Evolutionary conservation across 2,329 filamentous ascomycete genomes (phyloP), one percentile per base, ranked within the genome.

Genomic region (Sclerotinia glacialis): DNA sequence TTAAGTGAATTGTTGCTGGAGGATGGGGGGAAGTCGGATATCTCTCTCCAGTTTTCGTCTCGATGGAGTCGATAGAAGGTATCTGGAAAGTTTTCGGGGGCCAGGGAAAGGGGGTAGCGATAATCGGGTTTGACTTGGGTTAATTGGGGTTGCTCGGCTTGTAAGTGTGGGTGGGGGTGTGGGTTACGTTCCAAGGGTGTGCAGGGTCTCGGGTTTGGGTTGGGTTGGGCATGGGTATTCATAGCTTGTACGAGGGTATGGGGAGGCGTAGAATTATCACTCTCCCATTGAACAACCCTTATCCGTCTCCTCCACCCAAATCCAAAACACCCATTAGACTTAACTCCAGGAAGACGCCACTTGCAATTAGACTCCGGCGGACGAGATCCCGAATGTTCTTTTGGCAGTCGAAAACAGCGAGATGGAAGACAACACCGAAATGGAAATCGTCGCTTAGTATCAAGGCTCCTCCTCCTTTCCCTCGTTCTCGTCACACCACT

Each of bases 161-260:
- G 31, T 14, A 8, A 0, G 5, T 12, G 18, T 4, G 18, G 1
- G 5, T 12, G 9, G 5, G 12, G 12, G 3, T 40, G 12, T 16
- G 37, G 5, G 5, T 4, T 40, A 1, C 4, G 3, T 12, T n/a
- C 4, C 1, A 4, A 31, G 7, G 1, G 1, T 2, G 7, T 23
- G 28, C 2, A 18, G 14, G 31, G 2, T 2, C 21, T 40, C 50
- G 18, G 18, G 6, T 14, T 18, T 2, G 9, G 16, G 21, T 53
- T 21, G 12, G 9, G 18, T 8, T 11, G 18, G 21, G 2, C 28
- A 53, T 12, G 28, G 18, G 9, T 53, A n/a, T 34, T 14, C 18
- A 34, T n/a, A 40, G 37, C 5, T 16, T 40, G 37, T 16, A 40
- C 37, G 37, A 40, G 5, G 37, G 37, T 40, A 14, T 40, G 14